Evolutionary conservation across 2,329 filamentous ascomycete species (phyloP), one percentile per base, ranked within the genome.

Genomic region (Fusarium succisae): DNA sequence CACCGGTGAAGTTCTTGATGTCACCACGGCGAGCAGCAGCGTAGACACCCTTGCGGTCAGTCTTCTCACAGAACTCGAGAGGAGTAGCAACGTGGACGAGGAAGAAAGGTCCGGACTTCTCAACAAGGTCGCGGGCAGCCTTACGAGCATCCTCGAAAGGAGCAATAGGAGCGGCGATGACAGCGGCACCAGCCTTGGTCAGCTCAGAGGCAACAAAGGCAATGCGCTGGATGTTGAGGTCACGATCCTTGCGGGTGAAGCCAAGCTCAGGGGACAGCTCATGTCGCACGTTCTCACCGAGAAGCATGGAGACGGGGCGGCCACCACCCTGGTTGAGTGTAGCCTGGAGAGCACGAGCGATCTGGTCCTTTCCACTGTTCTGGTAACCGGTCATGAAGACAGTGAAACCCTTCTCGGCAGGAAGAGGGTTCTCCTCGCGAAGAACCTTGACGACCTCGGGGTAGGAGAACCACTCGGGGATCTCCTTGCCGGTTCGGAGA

Each of bases 401-500:
- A 73, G 96, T 98, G 90, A 99, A 99, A 74, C 96, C 96, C 88
- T 99, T 97, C 81, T 92, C 90, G 79, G 91, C 92, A 77, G 96
- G 93, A 58, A 97, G 91, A 56, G 96, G 96, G 88, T 98, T 96
- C 78, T 96, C 97, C 87, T 99, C 95, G 80, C 96, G 92, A 72
- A 99, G 92, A 56, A 98, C 96, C 84, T 91, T 92, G 85, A 99
- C 96, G 78, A 99, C 96, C 87, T 99, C 96, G 72, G 96, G 96
- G 88, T 99, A 99, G 38, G 96, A 98, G 90, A 99, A 99, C 96
- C 96, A 99, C 85, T 97, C 95, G 78, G 96, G 96, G 79, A 99
- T 99, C 78, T 97, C 94, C 79, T 94, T 94, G 78, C 96, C 96
- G 70, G 93, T 97, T 80, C 93, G 92, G 74, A 99, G 92, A 79